A percentile compares a stretch with the other conserved stretches of the same genome.
phyloP scores from a whole-genome alignment of 805 yeast genomes.

The Candida chilensis region DNA sequence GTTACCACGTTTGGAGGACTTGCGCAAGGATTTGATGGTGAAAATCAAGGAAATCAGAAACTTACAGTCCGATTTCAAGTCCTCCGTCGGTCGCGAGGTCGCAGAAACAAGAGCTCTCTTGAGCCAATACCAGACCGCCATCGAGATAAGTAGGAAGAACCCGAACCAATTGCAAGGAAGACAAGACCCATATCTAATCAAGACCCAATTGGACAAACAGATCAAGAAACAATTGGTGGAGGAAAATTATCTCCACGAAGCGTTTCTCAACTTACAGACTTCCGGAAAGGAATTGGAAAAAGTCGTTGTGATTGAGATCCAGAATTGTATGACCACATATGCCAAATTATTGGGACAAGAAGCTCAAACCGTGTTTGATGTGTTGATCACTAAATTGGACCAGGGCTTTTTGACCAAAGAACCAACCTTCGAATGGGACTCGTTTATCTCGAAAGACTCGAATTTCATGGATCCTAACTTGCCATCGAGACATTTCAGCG shows the following conservation, averaged over 20 bases:
- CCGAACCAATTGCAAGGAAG: constrained; percentile 36
- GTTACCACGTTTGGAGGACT: constrained; percentile 32
- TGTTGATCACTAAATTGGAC: constrained; percentile 56
- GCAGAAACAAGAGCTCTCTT: constrained; percentile 53
- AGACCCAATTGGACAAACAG: constrained; percentile 64
- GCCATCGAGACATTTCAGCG: constrained; percentile 53
- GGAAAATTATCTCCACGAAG: constrained; percentile 83
- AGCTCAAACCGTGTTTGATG: constrained; percentile 61
- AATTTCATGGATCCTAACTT: constrained; percentile 58
- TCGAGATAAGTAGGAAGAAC: constrained; percentile 50
- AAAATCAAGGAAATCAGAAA: constrained; percentile 84
- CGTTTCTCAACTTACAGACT: constrained; percentile 75
- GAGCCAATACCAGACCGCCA: constrained; percentile 44
- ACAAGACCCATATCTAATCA: constrained; percentile 78
- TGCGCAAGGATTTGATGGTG: constrained; percentile 58
- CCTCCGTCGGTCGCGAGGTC: constrained; percentile 61
- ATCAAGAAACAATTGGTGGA: constrained; percentile 71
- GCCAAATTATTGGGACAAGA: constrained; percentile 66
- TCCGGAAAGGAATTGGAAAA: constrained; percentile 86
- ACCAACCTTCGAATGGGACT: constrained; percentile 82
- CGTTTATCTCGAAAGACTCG: constrained; percentile 64
- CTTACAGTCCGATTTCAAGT: constrained; percentile 77
- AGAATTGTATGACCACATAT: constrained; percentile 67
- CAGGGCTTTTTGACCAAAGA: constrained; percentile 68
- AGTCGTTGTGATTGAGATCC: constrained; percentile 80